Percentiles rank a stretch among this genome's conserved stretches.
These are phyloP conservation scores for Acer campestre DNA, from an alignment of 345 rosid genomes.

Conservation along the genomic window DNA sequence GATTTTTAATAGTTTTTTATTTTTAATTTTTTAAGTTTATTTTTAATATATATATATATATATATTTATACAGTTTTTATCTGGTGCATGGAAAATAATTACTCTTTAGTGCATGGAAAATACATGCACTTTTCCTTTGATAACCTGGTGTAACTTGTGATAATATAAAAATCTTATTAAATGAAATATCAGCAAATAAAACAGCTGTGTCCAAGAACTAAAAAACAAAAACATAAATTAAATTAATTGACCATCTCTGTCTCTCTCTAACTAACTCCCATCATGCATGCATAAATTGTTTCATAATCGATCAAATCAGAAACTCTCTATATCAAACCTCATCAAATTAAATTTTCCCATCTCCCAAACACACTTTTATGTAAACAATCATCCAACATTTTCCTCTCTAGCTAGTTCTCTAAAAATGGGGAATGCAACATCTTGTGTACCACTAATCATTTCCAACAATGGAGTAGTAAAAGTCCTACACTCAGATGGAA, in stretches of 20 bases:
- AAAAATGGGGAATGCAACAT: conserved; percentile 55
- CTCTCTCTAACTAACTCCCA: conserved; percentile 20
- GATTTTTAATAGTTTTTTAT: too few relatives aligned
- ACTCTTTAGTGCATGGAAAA: background rate
- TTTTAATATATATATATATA: too few relatives aligned
- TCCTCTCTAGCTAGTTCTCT: background rate
- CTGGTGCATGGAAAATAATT: too few relatives aligned
- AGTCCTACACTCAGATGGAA: conserved; percentile 40
- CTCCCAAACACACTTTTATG: background rate
- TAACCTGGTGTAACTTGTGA: background rate
- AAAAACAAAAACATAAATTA: background rate
- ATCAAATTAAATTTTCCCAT: background rate
- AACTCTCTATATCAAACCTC: background rate
- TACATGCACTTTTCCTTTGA: background rate
- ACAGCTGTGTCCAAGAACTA: background rate
- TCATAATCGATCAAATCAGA: background rate
- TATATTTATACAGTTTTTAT: too few relatives aligned
- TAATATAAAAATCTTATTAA: background rate
- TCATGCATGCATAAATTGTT: background rate
- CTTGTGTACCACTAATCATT: conserved; percentile 50
- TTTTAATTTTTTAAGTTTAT: too few relatives aligned
- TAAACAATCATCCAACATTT: background rate
- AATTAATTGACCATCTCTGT: conserved; percentile 11
- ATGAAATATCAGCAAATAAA: background rate
- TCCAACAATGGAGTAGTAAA: conserved; percentile 23